Evolutionary conservation across 2,329 filamentous ascomycete species (phyloP).

Genomic region (Botrytis byssoidea): DNA sequence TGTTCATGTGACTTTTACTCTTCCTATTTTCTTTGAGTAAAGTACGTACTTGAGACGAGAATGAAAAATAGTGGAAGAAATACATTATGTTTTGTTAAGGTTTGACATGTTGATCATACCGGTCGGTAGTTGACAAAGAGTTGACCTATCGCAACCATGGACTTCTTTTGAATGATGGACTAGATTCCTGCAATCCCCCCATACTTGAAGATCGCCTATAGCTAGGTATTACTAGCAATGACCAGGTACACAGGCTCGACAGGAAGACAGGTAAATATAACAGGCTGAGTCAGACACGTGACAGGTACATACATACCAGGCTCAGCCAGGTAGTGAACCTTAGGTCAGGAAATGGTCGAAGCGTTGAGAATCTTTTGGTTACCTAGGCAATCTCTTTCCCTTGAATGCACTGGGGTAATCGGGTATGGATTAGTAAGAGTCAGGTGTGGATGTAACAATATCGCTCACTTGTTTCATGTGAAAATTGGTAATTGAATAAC

Average conservation of each 20-base stretch:
- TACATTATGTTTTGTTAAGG: not conserved
- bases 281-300: not conserved
- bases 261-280: too few relatives aligned
- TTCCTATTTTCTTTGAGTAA: not conserved
- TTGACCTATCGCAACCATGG: not conserved
- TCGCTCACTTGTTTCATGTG: not conserved
- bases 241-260: too few relatives aligned
- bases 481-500: not conserved
- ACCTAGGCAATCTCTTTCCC: not conserved
- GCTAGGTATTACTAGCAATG: too few relatives aligned
- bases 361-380: constrained; percentile 1
- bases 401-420: not conserved
- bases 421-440: not conserved
- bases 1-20: not conserved
- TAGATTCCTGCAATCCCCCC: not conserved
- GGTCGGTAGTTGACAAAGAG: not conserved
- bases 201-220: not conserved
- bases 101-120: not conserved
- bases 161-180: not conserved
- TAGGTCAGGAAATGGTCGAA: constrained; percentile 1
- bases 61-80: not conserved
- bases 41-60: not conserved
- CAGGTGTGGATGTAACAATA: not conserved
- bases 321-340: not conserved
- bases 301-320: not conserved